Evolutionary conservation across 495 filamentous ascomycete genomes (phyloP), one percentile per base, ranked within the genome.

Genomic region (Penicillium alfredii): DNA sequence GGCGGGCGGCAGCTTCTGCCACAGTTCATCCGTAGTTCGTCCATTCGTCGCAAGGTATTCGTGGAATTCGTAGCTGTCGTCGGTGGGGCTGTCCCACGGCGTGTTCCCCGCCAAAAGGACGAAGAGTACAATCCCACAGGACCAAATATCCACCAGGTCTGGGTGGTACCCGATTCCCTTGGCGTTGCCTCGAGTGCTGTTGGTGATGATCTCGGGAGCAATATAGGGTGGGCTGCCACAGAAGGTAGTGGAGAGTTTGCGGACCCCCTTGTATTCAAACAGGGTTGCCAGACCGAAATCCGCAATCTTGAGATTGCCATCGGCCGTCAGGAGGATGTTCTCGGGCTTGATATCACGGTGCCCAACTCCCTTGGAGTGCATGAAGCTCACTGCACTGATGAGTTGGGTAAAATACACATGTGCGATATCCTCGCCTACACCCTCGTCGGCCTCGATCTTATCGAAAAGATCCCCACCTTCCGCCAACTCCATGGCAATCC

Each of bases 171-270:
- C 88, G 0, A 55, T 34, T 11, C 70, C 74, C 42, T 76, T 80
- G 9, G 58, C 54, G 1, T 71, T 58, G 14, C 56, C 68, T 35
- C 60, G 68, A 10, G 49, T 61, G 29, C 69, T 69, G 37, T 63
- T 60, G 14, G 58, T 64, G 26, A 85, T 71, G n/a, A 98, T 86
- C 61, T 99, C 92, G 1, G 92, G 92, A 1, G 92, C 92, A 44
- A 96, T 94, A 54, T 99, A 99, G 4, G 92, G 92, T 11, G 92
- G 92, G 54, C 88, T 95, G 12, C 92, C 92, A 54, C 92, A 99
- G 53, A 96, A 86, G 3, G 88, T 94, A 15, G 74, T 77, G 40
- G 83, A 92, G 22, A 80, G 62, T 52, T 94, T 90, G 35, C 74
- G 74, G 32, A 78, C 72, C 3, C 86, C 88, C 53, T 88, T 83